Evolutionary conservation across 768 basidiomycete genomes (phyloP).

Genomic region (Naganishia friedmannii): DNA sequence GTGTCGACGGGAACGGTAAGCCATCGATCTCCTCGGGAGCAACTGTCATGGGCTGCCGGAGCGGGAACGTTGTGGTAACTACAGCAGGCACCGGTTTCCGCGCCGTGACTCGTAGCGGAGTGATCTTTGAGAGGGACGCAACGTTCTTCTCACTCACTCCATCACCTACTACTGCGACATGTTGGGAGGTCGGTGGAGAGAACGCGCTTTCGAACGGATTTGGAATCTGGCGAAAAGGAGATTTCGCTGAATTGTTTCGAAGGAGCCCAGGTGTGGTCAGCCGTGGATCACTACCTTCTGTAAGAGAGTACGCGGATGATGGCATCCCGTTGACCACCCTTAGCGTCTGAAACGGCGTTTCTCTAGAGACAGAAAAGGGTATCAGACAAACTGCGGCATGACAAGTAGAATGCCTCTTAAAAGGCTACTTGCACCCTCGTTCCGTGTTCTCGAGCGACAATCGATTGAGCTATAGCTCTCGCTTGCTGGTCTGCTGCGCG

Average conservation of each 20-base stretch:
- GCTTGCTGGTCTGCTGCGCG: slow-evolving; percentile 51
- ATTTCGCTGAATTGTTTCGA: neutral
- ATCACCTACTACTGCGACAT: neutral
- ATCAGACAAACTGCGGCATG: neutral
- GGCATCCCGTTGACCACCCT: slow-evolving; percentile 52
- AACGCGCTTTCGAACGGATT: slow-evolving; percentile 34
- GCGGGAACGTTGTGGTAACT: slow-evolving; percentile 28
- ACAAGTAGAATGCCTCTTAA: neutral
- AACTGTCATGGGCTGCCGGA: slow-evolving; percentile 31
- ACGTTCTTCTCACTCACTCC: neutral
- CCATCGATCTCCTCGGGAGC: slow-evolving; percentile 34
- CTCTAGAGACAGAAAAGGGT: neutral
- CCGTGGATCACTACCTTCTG: slow-evolving; percentile 19
- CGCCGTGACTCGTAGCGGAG: slow-evolving; percentile 25
- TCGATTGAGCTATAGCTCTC: slow-evolving; percentile 49
- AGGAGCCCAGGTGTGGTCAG: slow-evolving; percentile 15
- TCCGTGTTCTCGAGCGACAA: slow-evolving; percentile 39
- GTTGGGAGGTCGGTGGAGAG: slow-evolving; percentile 2
- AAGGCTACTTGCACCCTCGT: slow-evolving; percentile 30
- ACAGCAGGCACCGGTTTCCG: slow-evolving; percentile 19
- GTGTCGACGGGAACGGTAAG: slow-evolving; percentile 24
- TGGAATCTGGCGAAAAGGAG: slow-evolving; percentile 9
- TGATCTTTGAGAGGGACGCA: slow-evolving; percentile 7
- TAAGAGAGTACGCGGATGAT: slow-evolving; percentile 50
- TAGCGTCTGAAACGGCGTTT: slow-evolving; percentile 33